Conservation (phyloP, 1,284 basidiomycete genomes). For the Heterobasidion irregulare region DNA sequence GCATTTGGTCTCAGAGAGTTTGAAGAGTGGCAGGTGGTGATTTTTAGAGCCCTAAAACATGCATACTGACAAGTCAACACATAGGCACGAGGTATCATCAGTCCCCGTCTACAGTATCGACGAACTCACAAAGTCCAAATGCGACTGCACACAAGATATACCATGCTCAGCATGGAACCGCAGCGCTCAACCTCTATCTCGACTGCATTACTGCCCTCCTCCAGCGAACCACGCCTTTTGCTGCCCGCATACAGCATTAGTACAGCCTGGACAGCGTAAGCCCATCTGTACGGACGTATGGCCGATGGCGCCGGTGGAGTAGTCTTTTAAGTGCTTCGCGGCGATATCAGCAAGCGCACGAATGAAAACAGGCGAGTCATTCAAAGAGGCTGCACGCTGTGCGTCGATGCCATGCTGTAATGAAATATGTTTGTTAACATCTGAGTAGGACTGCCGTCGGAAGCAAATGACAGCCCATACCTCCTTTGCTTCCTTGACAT, state of each 20-base stretch:
- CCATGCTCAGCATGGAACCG: no score
- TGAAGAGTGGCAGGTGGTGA: no score
- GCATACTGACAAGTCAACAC: no score
- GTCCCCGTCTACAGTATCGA: no score
- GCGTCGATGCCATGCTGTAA: conserved; percentile 84
- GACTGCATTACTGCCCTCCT: conserved; percentile 26
- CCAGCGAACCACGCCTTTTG: conserved; percentile 87
- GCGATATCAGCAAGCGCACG: conserved; percentile 94
- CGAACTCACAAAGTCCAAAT: no score
- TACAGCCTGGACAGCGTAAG: conserved; percentile 91
- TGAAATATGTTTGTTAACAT: no score
- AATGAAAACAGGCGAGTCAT: conserved; percentile 96
- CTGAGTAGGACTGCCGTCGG: no score
- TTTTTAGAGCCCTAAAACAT: no score
- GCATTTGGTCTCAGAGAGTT: no score
- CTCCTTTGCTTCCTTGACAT: conserved; percentile 85
- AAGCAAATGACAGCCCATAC: conserved; percentile 34
- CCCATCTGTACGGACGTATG: conserved; percentile 76
- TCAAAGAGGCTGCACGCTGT: conserved; percentile 90
- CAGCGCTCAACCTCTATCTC: no score
- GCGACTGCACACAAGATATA: no score
- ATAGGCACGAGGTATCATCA: no score
- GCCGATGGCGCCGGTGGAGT: conserved; percentile 40
- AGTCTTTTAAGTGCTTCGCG: conserved; percentile 71
- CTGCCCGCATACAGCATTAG: conserved; percentile 77